These are phyloP conservation scores for Suillus plorans DNA, from an alignment of 768 basidiomycete species.

Conservation along the genomic window DNA sequence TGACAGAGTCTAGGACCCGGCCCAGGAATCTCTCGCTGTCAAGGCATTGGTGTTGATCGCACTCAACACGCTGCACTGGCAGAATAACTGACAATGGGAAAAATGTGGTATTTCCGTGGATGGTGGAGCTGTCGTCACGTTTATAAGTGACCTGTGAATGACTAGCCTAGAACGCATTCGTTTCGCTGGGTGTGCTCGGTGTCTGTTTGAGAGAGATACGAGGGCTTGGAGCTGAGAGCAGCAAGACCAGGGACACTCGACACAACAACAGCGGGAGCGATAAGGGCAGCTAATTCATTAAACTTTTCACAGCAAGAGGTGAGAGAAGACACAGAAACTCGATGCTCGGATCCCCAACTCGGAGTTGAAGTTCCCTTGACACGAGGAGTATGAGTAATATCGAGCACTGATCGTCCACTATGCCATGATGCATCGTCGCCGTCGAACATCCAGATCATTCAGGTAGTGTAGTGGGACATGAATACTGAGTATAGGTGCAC, in stretches of 20 bases:
- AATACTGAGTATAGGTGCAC: background rate
- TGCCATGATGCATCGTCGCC: no score
- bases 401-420: no score
- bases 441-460: no score
- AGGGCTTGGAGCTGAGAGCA: background rate
- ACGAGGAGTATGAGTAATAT: no score
- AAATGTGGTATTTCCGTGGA: no score
- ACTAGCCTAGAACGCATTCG: background rate
- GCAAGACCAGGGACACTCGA: background rate
- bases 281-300: background rate
- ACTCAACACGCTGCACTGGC: no score
- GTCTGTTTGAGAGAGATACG: background rate
- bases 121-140: background rate
- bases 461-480: constrained; percentile 15
- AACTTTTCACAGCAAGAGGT: background rate
- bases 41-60: no score
- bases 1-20: background rate
- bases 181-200: background rate
- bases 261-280: background rate
- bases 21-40: background rate
- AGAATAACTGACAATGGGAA: no score
- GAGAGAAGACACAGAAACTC: background rate
- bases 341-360: background rate
- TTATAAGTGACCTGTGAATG: no score
- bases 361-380: no score